Base-by-base conservation (phyloP, 371 early-diverging fungal species). In the Rhizopus delemar region DNA sequence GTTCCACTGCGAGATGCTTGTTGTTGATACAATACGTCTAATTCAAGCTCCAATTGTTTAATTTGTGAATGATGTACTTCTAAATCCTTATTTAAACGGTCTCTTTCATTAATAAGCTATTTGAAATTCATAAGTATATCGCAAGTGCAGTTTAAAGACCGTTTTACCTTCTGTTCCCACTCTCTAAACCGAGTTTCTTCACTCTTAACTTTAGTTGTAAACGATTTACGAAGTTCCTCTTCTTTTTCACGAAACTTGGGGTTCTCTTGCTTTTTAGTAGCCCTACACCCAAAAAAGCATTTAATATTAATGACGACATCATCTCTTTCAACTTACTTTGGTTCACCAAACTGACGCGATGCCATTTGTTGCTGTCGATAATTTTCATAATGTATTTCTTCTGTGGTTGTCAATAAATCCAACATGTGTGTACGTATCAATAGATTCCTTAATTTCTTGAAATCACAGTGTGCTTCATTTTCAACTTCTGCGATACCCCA, bases 401-500 rank as follows among this genome's bases (percentile, higher is more conserved):
- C 93, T 15, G 98, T 95, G 13, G 90, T 87, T 29, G 81, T 69
- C 64, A 96, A 90, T 46, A 97, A 82, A 68, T 95, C 96, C 56
- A 93, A 83, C 94, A 97, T 93, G 75, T 97, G 95, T 33, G 92
- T 88, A 58, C 93, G 85, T 70, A 97, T 91, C 49, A 97, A 83
- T 54, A 97, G 74, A 72, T 90, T 89, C 59, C 98, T 90, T 43
- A 99, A 85, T 74, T 94, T 93, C 62, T 86, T 88, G 70, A 96
- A 95, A 70, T 97, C 98, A 69, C 91, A 93, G 63, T 92, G 90
- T 31, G 77, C 78, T 60, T 95, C 93, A 60, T 93, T 92, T 62
- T 96, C 95, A 16, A 95, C 93, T 71, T 93, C 93, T 8, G 93
- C 91, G 39, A 92, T 88, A 60, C 98, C 98, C 96, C 98, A 97